Percentiles rank a stretch among this genome's conserved stretches.
These are phyloP conservation scores for Fusarium nisikadoi DNA, from an alignment of 2,329 filamentous ascomycete genomes.

Conservation along the genomic window DNA sequence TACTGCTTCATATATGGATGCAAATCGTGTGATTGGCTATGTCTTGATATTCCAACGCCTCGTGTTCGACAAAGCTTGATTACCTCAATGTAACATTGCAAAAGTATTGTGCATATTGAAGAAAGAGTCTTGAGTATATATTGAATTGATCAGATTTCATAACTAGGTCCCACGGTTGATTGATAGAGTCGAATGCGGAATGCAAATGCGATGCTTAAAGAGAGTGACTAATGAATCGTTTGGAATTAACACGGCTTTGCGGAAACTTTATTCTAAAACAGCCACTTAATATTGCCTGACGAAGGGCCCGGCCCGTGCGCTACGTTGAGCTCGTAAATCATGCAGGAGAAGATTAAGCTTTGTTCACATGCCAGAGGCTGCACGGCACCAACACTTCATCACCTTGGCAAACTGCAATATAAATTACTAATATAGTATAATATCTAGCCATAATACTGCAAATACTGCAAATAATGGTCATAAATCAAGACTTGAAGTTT, in stretches of 20 bases:
- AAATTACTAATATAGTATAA: accelerated
- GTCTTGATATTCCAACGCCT: neutral
- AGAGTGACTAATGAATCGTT: neutral
- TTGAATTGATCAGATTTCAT: accelerated
- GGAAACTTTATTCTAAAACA: neutral
- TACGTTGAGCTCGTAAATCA: too few species aligned
- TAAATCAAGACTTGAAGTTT: accelerated
- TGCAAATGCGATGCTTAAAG: neutral
- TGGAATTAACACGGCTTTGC: neutral
- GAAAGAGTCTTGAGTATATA: accelerated
- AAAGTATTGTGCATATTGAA: accelerated
- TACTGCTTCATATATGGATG: neutral
- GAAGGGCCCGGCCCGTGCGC: too few species aligned
- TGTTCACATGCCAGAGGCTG: accelerated
- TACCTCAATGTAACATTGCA: accelerated
- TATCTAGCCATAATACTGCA: accelerated
- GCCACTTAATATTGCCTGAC: neutral
- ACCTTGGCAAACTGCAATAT: neutral
- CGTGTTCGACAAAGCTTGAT: neutral
- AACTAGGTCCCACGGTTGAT: accelerated
- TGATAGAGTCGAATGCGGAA: neutral
- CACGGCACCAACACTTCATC: accelerated
- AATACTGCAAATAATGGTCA: accelerated
- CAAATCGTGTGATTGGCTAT: neutral
- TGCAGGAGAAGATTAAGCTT: accelerated